These are phyloP conservation scores for Ogataea ramenticola DNA, from an alignment of 805 yeast genomes.

Conservation along the genomic window DNA sequence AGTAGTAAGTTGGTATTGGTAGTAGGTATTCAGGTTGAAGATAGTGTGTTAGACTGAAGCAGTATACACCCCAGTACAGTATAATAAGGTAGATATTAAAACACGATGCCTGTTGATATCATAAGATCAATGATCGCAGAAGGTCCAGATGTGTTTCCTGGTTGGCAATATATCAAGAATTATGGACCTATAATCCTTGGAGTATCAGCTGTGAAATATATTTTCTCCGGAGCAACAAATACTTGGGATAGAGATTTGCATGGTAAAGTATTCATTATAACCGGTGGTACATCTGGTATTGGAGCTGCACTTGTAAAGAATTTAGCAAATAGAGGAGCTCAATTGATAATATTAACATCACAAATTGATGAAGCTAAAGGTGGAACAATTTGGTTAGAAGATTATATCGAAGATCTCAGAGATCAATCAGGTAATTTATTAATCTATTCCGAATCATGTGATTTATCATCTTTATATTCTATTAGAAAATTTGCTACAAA, in stretches of 20 bases:
- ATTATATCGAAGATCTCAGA: conserved; percentile 73
- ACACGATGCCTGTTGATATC: conserved; percentile 76
- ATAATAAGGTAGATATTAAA: not conserved
- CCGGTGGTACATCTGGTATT: conserved; percentile 93
- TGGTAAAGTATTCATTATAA: conserved; percentile 74
- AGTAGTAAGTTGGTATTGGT: too few relatives aligned
- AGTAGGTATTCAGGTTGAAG: too few relatives aligned
- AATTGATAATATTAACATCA: conserved; percentile 64
- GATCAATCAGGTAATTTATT: conserved; percentile 60
- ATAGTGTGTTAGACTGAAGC: too few relatives aligned
- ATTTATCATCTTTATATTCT: conserved; percentile 63
- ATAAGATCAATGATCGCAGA: conserved; percentile 60
- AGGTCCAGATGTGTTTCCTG: conserved; percentile 73
- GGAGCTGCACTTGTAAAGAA: conserved; percentile 75
- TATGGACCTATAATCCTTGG: conserved; percentile 50
- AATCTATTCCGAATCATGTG: conserved; percentile 89
- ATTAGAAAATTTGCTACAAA: conserved; percentile 86
- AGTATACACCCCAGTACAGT: too few relatives aligned
- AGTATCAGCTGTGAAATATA: conserved; percentile 51
- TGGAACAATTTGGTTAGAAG: conserved; percentile 55
- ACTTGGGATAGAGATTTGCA: conserved; percentile 92
- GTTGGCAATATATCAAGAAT: conserved; percentile 50
- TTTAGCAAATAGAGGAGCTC: conserved; percentile 80
- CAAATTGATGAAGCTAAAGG: conserved; percentile 41
- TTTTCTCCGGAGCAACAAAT: conserved; percentile 72